phyloP scores from a whole-genome alignment of 306 rosid species.

The Trichosanthes truncata region DNA sequence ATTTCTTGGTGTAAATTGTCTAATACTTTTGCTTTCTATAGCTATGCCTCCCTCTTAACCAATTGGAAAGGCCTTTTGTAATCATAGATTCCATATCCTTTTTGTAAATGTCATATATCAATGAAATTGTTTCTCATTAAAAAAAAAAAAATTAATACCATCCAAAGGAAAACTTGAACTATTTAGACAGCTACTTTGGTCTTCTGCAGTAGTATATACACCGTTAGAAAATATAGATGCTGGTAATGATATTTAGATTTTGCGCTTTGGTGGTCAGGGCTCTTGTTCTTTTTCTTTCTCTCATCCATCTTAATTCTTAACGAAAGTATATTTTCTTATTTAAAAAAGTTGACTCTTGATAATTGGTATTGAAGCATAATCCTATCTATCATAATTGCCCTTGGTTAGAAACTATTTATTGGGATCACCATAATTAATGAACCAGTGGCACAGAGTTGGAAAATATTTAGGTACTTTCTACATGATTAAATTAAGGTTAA shows the following conservation, averaged over 20 bases:
- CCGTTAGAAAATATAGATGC: neutral
- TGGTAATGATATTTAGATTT: neutral
- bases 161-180: neutral
- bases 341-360: neutral
- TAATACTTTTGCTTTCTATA: too few species aligned
- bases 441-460: neutral
- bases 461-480: neutral
- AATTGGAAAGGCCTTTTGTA: too few species aligned
- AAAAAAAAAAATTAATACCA: too few species aligned
- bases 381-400: neutral
- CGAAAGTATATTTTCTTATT: neutral
- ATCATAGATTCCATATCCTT: too few species aligned
- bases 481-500: neutral
- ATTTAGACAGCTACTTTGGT: neutral
- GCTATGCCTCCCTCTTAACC: too few species aligned
- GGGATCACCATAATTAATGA: neutral
- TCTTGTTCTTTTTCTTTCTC: neutral
- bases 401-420: neutral
- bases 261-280: neutral
- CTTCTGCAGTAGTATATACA: neutral
- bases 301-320: neutral
- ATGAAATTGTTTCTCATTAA: too few species aligned
- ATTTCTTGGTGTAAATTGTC: too few species aligned
- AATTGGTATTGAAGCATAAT: neutral
- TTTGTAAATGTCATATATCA: too few species aligned